Conservation (phyloP, 2,329 filamentous ascomycete species). For the Microcyclospora tardicrescens region DNA sequence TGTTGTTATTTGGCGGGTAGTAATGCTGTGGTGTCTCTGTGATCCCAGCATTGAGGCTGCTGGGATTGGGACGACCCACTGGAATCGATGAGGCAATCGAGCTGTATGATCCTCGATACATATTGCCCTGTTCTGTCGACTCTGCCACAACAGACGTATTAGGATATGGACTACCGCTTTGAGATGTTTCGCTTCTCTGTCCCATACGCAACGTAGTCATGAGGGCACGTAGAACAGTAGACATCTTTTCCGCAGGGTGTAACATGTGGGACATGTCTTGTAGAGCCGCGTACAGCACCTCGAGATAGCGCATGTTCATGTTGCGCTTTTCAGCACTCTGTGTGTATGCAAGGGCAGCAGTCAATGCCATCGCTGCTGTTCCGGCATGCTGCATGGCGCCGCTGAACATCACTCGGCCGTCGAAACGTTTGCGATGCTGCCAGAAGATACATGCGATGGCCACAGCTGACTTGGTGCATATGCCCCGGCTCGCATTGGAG, state of each 20-base stretch:
- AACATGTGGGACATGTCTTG: conserved; percentile 14
- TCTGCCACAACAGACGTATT: too few species aligned
- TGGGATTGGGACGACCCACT: too few species aligned
- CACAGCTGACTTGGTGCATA: conserved; percentile 15
- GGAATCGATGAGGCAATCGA: too few species aligned
- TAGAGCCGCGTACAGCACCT: conserved; percentile 13
- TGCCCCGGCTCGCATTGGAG: conserved; percentile 12
- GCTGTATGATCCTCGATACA: too few species aligned
- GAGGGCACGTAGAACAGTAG: conserved; percentile 12
- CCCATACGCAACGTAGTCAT: conserved; percentile 14
- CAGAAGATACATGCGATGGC: conserved; percentile 14
- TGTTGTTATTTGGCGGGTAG: too few species aligned
- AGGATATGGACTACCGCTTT: too few species aligned
- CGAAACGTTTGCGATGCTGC: conserved; percentile 15
- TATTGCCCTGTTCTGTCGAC: too few species aligned
- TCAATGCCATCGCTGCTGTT: conserved; percentile 13
- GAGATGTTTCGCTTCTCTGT: not conserved
- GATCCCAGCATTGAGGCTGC: too few species aligned
- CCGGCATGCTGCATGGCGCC: conserved; percentile 17
- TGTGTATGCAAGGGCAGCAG: conserved; percentile 15
- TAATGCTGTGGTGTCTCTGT: too few species aligned
- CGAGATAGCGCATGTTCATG: conserved; percentile 15
- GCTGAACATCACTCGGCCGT: conserved; percentile 14
- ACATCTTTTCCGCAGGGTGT: conserved; percentile 14
- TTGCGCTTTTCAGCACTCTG: conserved; percentile 12